A percentile compares a stretch with the other conserved stretches of the same genome.
Conservation (phyloP, 2,329 filamentous ascomycete species). For the Pseudocercospora eumusae region DNA sequence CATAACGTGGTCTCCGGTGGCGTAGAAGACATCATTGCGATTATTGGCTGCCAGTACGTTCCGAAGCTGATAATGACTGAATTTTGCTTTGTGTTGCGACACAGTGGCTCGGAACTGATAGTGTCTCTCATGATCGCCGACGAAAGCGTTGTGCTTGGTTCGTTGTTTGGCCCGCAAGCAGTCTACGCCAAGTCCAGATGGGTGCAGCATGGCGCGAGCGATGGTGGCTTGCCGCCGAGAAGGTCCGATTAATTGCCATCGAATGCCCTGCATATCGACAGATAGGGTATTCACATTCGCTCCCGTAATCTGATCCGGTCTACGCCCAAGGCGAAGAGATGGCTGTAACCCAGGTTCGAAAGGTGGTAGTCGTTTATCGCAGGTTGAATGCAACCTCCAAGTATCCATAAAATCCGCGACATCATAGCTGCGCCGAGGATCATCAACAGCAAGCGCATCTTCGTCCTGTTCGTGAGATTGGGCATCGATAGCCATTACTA, state of each 20-base stretch:
- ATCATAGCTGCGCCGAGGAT: constrained; percentile 36
- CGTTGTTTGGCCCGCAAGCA: constrained; percentile 3
- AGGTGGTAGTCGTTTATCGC: constrained; percentile 24
- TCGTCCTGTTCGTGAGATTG: constrained; percentile 25
- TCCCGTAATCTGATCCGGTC: constrained; percentile 24
- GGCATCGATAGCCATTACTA: background rate
- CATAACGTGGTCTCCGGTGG: constrained; percentile 50
- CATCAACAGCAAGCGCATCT: constrained; percentile 34
- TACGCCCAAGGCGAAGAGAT: constrained; percentile 21
- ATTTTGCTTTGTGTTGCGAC: constrained; percentile 51
- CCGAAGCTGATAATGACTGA: constrained; percentile 61
- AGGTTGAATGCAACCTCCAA: constrained; percentile 34
- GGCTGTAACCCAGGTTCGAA: constrained; percentile 29
- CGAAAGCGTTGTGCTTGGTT: constrained; percentile 7
- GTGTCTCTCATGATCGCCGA: constrained; percentile 21
- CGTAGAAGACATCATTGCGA: constrained; percentile 59
- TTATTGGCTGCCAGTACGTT: constrained; percentile 58
- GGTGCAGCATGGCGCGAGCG: constrained; percentile 37
- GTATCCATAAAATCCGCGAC: constrained; percentile 36
- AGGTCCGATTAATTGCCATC: constrained; percentile 38
- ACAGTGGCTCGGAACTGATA: constrained; percentile 38
- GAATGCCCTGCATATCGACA: constrained; percentile 42
- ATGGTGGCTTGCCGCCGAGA: constrained; percentile 32
- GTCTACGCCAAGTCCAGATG: constrained; percentile 18
- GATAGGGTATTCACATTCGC: constrained; percentile 20